A percentile compares a stretch with the other conserved stretches of the same genome.
Conservation (phyloP, 768 basidiomycete species). For the Hemileccinum rubropunctum region DNA sequence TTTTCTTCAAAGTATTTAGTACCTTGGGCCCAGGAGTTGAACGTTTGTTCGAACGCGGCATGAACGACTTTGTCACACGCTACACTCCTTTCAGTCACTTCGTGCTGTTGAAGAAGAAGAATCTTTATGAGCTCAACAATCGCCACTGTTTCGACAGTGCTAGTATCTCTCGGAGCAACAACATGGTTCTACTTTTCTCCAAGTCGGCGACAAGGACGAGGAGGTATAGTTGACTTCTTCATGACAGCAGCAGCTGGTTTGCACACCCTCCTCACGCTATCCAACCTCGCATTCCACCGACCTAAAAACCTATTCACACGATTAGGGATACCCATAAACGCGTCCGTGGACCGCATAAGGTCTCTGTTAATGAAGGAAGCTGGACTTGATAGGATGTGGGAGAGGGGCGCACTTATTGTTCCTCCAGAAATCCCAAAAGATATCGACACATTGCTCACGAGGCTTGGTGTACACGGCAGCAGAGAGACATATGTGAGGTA, state of each 20-base stretch:
- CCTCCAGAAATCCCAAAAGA: conserved; percentile 40
- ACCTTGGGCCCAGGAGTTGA: too few species aligned
- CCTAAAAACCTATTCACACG: conserved; percentile 63
- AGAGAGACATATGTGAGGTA: conserved; percentile 61
- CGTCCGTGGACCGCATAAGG: conserved; percentile 51
- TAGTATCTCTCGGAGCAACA: conserved; percentile 16
- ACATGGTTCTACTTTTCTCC: conserved; percentile 16
- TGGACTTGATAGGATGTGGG: conserved; percentile 30
- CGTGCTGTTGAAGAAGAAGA: too few species aligned
- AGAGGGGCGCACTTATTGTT: conserved; percentile 9
- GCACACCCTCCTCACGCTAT: conserved; percentile 19
- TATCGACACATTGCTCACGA: conserved; percentile 51
- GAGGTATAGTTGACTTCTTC: background rate
- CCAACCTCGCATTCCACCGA: conserved; percentile 22
- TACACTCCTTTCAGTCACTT: too few species aligned
- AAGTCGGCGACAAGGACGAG: conserved; percentile 3
- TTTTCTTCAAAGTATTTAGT: too few species aligned
- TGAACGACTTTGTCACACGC: too few species aligned
- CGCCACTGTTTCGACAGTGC: conserved; percentile 9
- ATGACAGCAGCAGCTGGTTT: conserved; percentile 11
- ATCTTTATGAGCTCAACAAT: background rate
- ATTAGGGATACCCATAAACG: conserved; percentile 53
- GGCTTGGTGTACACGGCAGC: conserved; percentile 54
- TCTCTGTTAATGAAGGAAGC: conserved; percentile 42
- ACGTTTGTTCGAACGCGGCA: too few species aligned